Evolutionary conservation across 2,329 filamentous ascomycete genomes (phyloP), one percentile per base, ranked within the genome.

Genomic region (Cercospora canescens): DNA sequence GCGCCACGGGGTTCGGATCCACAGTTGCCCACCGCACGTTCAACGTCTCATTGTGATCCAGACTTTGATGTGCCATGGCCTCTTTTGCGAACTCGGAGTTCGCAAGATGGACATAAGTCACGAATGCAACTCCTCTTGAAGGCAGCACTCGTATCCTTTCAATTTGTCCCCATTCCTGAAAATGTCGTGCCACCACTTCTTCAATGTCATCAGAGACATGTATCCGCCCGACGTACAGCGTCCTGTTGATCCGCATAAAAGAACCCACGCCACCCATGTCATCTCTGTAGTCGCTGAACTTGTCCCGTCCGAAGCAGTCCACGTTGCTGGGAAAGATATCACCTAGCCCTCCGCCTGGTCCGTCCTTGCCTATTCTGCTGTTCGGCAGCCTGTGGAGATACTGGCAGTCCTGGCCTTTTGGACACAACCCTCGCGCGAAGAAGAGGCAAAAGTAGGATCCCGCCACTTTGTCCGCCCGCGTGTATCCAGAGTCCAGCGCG

Each of bases 1-100:
- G 93, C 1, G 94, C 93, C 83, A 95, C 89, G 0, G 95, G 95
- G 72, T 99, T 99, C 1, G 95, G 95, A 76, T 99, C 95, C 6
- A 93, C 91, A 0, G 95, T 99, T 48, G 95, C 95, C 95, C 95
- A 99, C 69, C 96, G 87, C 56, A 99, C 94, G 78, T 99, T 99
- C 28, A 99, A 82, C 24, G 97, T 89, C 80, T 99, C 95, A 69
- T 88, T 90, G 78, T 98, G 91, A 74, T 99, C 95, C 30, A 99
- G 83, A 0, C 89, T 88, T 80, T 99, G 95, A 76, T 97, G 93
- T 5, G 93, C 92, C 94, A 99, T 98, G 0, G 95, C 92, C 67
- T 79, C 77, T 63, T 78, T 94, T 3, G 93, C 93, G 73, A 97
- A 97, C 76, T 96, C 90, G 2, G 91, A 90, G 73, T 95, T 96